Evolutionary conservation across 768 basidiomycete genomes (phyloP), one percentile per base, ranked within the genome.

Genomic region (Galerina sulciceps): DNA sequence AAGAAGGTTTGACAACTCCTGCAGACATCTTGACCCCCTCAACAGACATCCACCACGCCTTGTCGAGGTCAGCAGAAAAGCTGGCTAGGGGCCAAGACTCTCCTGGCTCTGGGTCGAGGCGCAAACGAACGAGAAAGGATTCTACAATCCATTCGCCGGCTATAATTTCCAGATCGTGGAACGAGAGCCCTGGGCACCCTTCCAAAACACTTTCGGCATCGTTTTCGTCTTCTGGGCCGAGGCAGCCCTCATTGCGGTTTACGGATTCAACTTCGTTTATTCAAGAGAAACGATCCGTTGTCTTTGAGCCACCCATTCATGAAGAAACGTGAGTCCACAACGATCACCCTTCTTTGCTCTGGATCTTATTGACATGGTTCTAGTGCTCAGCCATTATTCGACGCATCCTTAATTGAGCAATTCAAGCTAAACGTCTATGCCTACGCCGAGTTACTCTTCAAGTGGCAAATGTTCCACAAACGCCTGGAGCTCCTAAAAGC

Each of bases 371-470:
- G 31, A 2, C 56, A 2, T 38, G 23, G 17, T 51, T 36, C 11
- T 44, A 70, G 71, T 56, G 54, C 60, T 51, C 69, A 43, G 46
- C 70, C 63, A 18, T 59, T 74, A 20, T 77, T 83, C 44, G 69
- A 78, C 34, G 61, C 69, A 2, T 65, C 72, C 9, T 66, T 83
- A 51, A 76, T 85, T 18, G 71, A 76, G 17, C 78, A 79, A 58
- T 76, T 81, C 61, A 66, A 69, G 51, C 60, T 70, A 31, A 91
- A 94, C 69, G 77, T 94, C 18, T 73, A 85, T 42, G 78, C 80
- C 1, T 95, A 94, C 67, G 89, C 90, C 6, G 91, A 94, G 55
- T 74, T 89, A 61, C 75, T 95, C 20, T 85, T 85, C 62, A 75
- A 86, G 43, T 95, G 93, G 94, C 75, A 85, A 60, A 69, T 93